Evolutionary conservation across 2,329 filamentous ascomycete genomes (phyloP), one percentile per base, ranked within the genome.

Genomic region (Berkeleyomyces rouxiae): DNA sequence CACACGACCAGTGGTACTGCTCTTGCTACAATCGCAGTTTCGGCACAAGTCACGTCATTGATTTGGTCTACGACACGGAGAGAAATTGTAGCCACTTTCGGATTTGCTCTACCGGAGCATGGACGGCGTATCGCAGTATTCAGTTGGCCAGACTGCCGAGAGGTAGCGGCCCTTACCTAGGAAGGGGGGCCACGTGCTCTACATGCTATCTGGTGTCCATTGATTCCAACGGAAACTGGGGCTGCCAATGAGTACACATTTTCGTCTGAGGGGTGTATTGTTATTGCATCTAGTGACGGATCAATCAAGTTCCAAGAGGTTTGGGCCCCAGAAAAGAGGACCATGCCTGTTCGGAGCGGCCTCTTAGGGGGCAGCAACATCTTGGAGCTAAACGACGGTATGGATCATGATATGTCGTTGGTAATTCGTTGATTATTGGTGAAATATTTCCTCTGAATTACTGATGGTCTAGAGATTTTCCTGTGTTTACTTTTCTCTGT

Each of bases 221-320:
- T 74, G 46, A 72, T 72, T 0, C 73, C 74, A 2, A 66, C 67
- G 11, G 71, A 72, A 31, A 55, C n/a, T 13, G 69, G 61, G 57
- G 66, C 66, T 53, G 64, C 69, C 31, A 67, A 65, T n/a, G 67
- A 67, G 33, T 67, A 68, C 60, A 59, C 64, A 55, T 68, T 65
- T 65, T 68, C 61, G 49, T 67, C 63, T 64, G 70, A 77, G 69
- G 74, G 68, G 0, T 95, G 90, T 70, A 85, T 99, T 67, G 87
- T 96, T 16, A 87, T 99, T 61, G 92, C 91, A 13, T 87, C 89
- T 51, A 96, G 90, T 70, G 91, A 97, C 73, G 86, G 90, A 70
- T 95, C 83, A 68, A 87, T 97, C 72, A 93, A 93, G 70, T 97
- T 97, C 69, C 90, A 97, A 72, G 91, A 97, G 74, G 84, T 99